Percentiles rank a stretch among this genome's conserved stretches.
Conservation (phyloP, 2,329 filamentous ascomycete species). For the Scedosporium aurantiacum region DNA sequence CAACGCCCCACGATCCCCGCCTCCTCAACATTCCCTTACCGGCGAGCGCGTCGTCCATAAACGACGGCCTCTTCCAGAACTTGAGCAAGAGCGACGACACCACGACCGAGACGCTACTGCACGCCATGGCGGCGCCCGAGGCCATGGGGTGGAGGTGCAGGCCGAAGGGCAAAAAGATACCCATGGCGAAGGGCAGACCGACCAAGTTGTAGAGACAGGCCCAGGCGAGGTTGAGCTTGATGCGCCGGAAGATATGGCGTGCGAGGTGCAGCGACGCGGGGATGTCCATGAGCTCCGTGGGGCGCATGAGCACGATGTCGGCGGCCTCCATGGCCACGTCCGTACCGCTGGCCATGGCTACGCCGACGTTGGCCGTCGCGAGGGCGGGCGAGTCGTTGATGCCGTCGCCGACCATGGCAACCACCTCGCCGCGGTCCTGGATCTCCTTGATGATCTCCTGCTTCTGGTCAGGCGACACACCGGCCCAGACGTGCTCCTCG, state of each 20-base stretch:
- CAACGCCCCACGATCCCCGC: conserved; percentile 17
- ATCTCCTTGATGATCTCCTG: conserved; percentile 71
- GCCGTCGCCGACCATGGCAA: conserved; percentile 96
- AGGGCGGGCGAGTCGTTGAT: conserved; percentile 97
- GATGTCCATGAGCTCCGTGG: conserved; percentile 86
- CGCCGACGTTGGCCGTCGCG: conserved; percentile 84
- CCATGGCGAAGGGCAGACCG: conserved; percentile 94
- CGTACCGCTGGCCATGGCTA: conserved; percentile 83
- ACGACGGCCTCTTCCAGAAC: conserved; percentile 72
- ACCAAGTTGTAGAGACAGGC: conserved; percentile 87
- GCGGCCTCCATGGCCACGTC: conserved; percentile 98
- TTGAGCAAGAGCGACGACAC: conserved; percentile 72
- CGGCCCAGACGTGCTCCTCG: conserved; percentile 64
- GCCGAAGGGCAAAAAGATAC: conserved; percentile 82
- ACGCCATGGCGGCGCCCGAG: conserved; percentile 88
- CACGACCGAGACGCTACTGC: conserved; percentile 82
- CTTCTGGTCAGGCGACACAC: conserved; percentile 86
- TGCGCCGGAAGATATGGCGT: conserved; percentile 76
- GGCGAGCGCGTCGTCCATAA: conserved; percentile 67
- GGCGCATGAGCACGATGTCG: conserved; percentile 89
- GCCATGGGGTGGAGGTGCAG: conserved; percentile 86
- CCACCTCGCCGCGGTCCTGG: conserved; percentile 61
- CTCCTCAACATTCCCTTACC: conserved; percentile 26
- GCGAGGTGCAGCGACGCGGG: conserved; percentile 75
- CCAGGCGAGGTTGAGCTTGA: conserved; percentile 89